phyloP scores from a whole-genome alignment of 257 asterid genomes.

The Solanum ossicruentum region DNA sequence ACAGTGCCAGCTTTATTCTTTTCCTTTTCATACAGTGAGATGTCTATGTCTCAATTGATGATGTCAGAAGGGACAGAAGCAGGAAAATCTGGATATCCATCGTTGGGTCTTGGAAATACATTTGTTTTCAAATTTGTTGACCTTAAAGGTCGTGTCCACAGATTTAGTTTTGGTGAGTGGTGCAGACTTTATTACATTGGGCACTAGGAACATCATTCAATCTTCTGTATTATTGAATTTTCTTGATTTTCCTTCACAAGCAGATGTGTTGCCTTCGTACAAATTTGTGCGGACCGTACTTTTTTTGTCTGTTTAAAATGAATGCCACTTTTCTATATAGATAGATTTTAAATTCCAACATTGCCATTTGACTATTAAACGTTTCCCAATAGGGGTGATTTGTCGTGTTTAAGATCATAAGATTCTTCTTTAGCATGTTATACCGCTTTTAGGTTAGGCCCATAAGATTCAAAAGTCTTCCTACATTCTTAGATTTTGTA shows the following conservation, averaged over 20 bases:
- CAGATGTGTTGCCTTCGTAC: neutral
- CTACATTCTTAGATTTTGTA: neutral
- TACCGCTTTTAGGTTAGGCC: neutral
- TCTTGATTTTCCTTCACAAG: neutral
- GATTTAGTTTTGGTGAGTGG: slow-evolving; percentile 71
- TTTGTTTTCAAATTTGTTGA: slow-evolving; percentile 77
- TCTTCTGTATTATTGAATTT: neutral
- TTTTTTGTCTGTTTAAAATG: neutral
- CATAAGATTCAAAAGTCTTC: neutral
- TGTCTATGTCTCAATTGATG: slow-evolving; percentile 56
- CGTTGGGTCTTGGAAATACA: slow-evolving; percentile 68
- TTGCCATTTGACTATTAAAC: neutral
- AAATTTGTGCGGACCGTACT: neutral
- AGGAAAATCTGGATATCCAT: slow-evolving; percentile 54
- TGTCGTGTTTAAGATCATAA: neutral
- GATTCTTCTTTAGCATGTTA: neutral
- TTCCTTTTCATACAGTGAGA: slow-evolving; percentile 47
- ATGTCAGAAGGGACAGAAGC: slow-evolving; percentile 50
- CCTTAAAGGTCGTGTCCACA: slow-evolving; percentile 56
- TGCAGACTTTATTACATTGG: neutral
- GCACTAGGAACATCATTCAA: neutral
- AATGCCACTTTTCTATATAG: neutral
- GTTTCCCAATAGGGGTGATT: neutral
- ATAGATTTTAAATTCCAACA: neutral
- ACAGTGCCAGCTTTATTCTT: neutral